Base-by-base conservation (phyloP, 352 stramenopile species). In the Phytophthora parvispora region DNA sequence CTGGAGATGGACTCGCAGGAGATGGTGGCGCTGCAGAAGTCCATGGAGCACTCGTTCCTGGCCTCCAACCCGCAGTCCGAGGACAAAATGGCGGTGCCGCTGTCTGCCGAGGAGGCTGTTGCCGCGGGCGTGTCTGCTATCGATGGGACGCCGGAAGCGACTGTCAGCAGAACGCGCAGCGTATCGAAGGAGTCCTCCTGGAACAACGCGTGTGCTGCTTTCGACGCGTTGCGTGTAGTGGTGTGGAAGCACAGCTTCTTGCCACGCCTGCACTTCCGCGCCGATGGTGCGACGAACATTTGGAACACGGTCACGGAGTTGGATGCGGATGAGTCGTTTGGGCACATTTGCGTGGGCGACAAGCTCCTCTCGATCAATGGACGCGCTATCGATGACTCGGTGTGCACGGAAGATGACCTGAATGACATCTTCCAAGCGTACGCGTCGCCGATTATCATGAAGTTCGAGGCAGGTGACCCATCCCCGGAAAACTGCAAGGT, bases 161-260 rank as follows among this genome's bases (percentile, higher is more conserved):
- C 58, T 10, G 63, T 65, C 28, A 78, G 57, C 36, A 77, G 70
- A 50, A 75, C 70, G 7, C 83, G 79, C 29, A 90, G 79, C 20
- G 71, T 74, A 43, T 91, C 86, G 31, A 94, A 94, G 73, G 87
- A 92, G 36, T 92, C 85, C 18, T 84, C 87, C 4, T 96, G 89
- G 89, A 96, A 96, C 74, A 96, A 95, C 45, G 75, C 86, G 6
- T 96, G 89, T 47, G 53, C 65, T 28, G 81, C 77, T 16, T 96
- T 96, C 50, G 79, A 92, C 9, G 84, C 83, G 22, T 65, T 96
- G 32, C 87, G 88, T 32, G 81, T 96, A 32, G 89, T 96, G 6
- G 87, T 96, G 53, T 96, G 89, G 89, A 96, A 96, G 66, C 89
- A 95, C 73, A 94, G 87, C 65, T 96, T 94, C 57, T 72, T 94